Evolutionary conservation across 2,329 filamentous ascomycete species (phyloP).

Genomic region (Phialemoniopsis sp.): DNA sequence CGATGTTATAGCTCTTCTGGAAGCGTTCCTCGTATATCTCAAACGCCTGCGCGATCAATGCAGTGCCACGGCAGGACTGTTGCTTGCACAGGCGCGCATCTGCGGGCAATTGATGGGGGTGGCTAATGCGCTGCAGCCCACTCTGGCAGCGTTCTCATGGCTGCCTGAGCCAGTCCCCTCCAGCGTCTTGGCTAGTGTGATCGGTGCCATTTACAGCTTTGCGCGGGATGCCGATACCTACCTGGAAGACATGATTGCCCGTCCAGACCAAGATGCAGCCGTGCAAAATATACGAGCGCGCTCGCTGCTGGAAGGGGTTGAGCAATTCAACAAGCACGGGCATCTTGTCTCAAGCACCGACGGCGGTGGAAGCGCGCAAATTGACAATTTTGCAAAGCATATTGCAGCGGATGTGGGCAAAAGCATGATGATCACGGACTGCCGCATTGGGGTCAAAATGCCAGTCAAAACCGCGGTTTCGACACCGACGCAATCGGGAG

Average conservation of each 20-base stretch:
- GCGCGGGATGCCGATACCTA: too few relatives aligned
- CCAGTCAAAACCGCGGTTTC: conserved; percentile 6
- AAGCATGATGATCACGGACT: conserved; percentile 31
- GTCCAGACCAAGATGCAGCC: too few relatives aligned
- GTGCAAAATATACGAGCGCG: too few relatives aligned
- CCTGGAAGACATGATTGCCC: too few relatives aligned
- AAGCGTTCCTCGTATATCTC: conserved; percentile 17
- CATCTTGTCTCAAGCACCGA: conserved; percentile 4
- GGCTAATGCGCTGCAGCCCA: conserved; percentile 11
- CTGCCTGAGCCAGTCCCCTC: neutral
- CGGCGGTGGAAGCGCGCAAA: conserved; percentile 17
- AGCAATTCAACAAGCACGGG: neutral
- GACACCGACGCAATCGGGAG: conserved; percentile 1
- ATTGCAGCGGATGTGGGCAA: conserved; percentile 39
- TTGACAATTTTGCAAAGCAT: conserved; percentile 33
- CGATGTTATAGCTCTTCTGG: conserved; percentile 25
- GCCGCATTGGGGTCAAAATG: conserved; percentile 14
- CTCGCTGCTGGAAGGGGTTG: conserved; percentile 5
- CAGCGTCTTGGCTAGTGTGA: conserved; percentile 1
- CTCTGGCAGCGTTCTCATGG: conserved; percentile 8
- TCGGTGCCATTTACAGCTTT: neutral
- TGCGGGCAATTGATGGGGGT: conserved; percentile 13
- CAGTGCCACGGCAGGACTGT: conserved; percentile 3
- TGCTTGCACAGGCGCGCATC: conserved; percentile 15
- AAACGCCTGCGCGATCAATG: conserved; percentile 2